Evolutionary conservation across 2,329 filamentous ascomycete species (phyloP), one percentile per base, ranked within the genome.

Genomic region (Sporothrix globosa): DNA sequence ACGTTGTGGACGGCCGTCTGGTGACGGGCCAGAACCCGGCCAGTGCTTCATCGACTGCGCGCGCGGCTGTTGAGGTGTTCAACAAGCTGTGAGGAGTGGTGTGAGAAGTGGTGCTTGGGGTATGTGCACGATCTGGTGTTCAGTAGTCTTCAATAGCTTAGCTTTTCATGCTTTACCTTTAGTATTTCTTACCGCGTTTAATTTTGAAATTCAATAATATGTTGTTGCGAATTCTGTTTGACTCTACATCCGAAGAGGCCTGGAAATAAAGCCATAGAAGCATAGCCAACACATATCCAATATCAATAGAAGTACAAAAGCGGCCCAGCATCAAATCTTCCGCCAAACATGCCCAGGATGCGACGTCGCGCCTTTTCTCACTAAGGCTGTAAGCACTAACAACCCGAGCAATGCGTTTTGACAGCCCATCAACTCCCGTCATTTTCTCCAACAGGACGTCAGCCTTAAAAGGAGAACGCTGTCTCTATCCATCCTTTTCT

Each of bases 11-110:
- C 73, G 80, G 80, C 4, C 77, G 79, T 11, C 73, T 83, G 19
- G 77, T 83, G 48, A 83, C 80, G 19, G 82, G 81, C 1, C 76
- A 79, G 74, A 83, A 82, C 73, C 81, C 81, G 5, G 78, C 78
- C 9, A 83, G 81, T 73, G 78, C 81, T 9, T 72, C 67, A 13
- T 79, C 78, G 10, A 82, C 80, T 44, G 80, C 80, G 11, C 74
- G 76, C 65, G 81, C 80, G 63, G 79, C 76, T 1, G 78, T 82
- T 21, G 75, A 77, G 44, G 79, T 76, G 6, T 83, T 81, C 72
- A 76, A 82, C 19, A 76, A 76, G 68, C 74, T 81, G 56, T 81
- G 67, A 46, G 48, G 48, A 19, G 41, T 46, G 14, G 41, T 44
- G 41, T 44, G 41, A 44, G 41, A 14, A 14, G 13, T 44, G 4